These are phyloP conservation scores for Zasmidium citrigriseum DNA, from an alignment of 2,329 filamentous ascomycete genomes.

Conservation along the genomic window DNA sequence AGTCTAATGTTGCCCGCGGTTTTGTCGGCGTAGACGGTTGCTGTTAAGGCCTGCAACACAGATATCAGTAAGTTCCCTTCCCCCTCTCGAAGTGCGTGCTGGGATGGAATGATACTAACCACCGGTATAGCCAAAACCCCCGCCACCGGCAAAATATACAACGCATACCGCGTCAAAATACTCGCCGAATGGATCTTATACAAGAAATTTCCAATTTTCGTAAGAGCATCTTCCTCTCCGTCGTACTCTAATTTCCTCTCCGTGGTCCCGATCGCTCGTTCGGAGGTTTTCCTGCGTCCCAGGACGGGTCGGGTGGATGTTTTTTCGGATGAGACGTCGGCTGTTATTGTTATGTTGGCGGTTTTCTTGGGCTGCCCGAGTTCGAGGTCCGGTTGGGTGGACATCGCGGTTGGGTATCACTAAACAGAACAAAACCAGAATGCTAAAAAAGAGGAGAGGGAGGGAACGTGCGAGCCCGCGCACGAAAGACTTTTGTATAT, in stretches of 20 bases:
- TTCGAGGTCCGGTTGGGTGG: too few relatives aligned
- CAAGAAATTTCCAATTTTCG: slow-evolving; percentile 67
- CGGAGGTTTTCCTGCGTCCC: slow-evolving; percentile 23
- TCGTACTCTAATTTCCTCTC: slow-evolving; percentile 14
- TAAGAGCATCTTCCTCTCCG: slow-evolving; percentile 58
- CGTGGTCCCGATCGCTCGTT: slow-evolving; percentile 10
- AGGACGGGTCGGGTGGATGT: slow-evolving; percentile 16
- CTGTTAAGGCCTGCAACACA: slow-evolving; percentile 11
- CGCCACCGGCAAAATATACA: slow-evolving; percentile 67
- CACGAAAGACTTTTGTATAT: too few relatives aligned
- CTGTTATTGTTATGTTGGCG: neutral
- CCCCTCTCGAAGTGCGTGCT: too few relatives aligned
- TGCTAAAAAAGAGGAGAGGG: too few relatives aligned
- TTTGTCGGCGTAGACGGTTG: slow-evolving; percentile 31
- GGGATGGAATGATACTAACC: too few relatives aligned
- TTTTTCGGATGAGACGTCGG: neutral
- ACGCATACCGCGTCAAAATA: slow-evolving; percentile 64
- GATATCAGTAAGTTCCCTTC: too few relatives aligned
- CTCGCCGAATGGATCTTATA: slow-evolving; percentile 65
- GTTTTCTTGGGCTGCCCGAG: neutral
- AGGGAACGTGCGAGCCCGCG: too few relatives aligned
- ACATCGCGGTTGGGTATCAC: too few relatives aligned
- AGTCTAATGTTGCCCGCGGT: slow-evolving; percentile 44
- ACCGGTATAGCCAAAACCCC: slow-evolving; percentile 64
- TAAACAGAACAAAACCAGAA: too few relatives aligned